These are phyloP conservation scores for Backusella macrospora DNA, from an alignment of 192 early-diverging fungal genomes.

Conservation along the genomic window DNA sequence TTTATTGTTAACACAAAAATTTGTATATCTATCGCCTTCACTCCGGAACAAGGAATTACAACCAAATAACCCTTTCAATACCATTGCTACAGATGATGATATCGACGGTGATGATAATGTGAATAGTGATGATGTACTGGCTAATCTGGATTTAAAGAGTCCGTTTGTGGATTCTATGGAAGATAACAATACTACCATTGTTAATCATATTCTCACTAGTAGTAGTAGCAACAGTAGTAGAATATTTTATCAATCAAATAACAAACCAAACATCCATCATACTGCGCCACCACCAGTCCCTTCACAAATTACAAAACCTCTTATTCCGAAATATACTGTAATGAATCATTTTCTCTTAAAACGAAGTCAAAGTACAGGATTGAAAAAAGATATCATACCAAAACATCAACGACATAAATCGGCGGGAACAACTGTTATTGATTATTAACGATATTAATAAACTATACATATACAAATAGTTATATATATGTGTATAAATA, in stretches of 20 bases:
- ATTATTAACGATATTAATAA: neutral
- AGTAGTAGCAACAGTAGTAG: too few species aligned
- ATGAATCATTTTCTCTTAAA: neutral
- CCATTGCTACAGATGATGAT: neutral
- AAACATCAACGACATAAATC: conserved; percentile 18
- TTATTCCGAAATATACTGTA: conserved; percentile 18
- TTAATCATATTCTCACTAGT: too few species aligned
- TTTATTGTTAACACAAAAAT: conserved; percentile 29
- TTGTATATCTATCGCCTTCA: conserved; percentile 22
- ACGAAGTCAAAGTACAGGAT: conserved; percentile 16
- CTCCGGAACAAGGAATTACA: neutral
- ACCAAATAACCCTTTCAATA: conserved; percentile 18
- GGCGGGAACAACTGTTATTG: neutral
- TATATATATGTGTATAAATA: too few species aligned
- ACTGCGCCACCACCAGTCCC: conserved; percentile 23
- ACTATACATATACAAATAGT: too few species aligned
- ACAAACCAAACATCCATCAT: conserved; percentile 1
- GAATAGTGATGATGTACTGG: neutral
- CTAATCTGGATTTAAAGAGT: neutral
- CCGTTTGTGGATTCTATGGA: neutral
- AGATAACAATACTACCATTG: too few species aligned
- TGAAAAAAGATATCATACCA: neutral
- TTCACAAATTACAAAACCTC: conserved; percentile 20
- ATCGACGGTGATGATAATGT: conserved; percentile 10
- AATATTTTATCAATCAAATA: neutral